Base-by-base conservation (phyloP, 1,284 basidiomycete genomes). In the Moniliophthora roreri region DNA sequence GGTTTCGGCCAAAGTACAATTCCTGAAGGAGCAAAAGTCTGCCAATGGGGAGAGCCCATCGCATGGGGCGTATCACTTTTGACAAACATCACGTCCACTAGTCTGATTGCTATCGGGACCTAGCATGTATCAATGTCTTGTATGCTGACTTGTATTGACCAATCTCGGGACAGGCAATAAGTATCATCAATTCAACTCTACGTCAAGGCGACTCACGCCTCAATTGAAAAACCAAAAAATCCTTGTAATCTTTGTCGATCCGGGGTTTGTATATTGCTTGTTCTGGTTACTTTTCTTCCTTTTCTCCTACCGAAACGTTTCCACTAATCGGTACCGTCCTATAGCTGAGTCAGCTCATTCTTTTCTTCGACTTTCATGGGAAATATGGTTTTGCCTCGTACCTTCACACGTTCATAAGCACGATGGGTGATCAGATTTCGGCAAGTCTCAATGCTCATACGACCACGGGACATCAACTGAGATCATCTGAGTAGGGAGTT, bases 221-320 rank as follows among this genome's bases (percentile, higher is more conserved):
- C n/a, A n/a, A n/a, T n/a, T n/a, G n/a, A n/a, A 15, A 15, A 50
- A 40, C 28, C 26, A 54, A 36, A 50, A 26, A 37, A 36, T 50
- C 7, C 34, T 54, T 15, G 15, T 54, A 13, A 13, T 54, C 10
- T 20, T 54, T 11, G 48, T 50, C 21, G 53, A 54, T 20, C 50
- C 53, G 13, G 53, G 53, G 2, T 54, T 54, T 20, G 45, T 50
- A 26, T 54, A 54, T 34, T 54, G 53, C 26, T 24, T 54, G 6
- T 54, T 54, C 34, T 54, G 53, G 53, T 48, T 50, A 10, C 8
- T 18, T 9, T 23, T 15, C 44, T 11, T 23, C 18, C n/a, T n/a
- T n/a, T n/a, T n/a, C n/a, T n/a, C n/a, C n/a, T n/a, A 18, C 18
- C 5, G 6, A 15, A 20, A 15, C 20, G 13, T 18, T 13, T 21